These are phyloP conservation scores for Elaeis guineensis DNA, from an alignment of 176 grass and related monocot species.

Conservation along the genomic window DNA sequence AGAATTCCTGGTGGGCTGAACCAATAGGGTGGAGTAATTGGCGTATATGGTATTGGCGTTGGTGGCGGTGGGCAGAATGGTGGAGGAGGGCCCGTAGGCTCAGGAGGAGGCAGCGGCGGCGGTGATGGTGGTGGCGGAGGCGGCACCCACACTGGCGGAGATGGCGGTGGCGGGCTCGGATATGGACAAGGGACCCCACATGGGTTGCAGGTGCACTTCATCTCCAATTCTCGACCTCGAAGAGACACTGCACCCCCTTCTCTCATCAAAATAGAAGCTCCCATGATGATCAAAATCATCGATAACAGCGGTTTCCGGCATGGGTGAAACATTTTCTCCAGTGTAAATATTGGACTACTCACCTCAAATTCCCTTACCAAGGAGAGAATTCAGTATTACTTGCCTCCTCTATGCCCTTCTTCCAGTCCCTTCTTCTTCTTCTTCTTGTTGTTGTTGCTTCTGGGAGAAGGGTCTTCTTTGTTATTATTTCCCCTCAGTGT, in stretches of 20 bases:
- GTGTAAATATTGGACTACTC: too few relatives aligned
- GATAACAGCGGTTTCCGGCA: not conserved
- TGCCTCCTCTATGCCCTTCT: too few relatives aligned
- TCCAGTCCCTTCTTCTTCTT: too few relatives aligned
- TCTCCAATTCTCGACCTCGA: constrained; percentile 8
- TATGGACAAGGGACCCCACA: constrained; percentile 46
- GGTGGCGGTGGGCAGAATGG: constrained; percentile 48
- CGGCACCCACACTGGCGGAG: constrained; percentile 16
- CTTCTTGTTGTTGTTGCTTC: too few relatives aligned
- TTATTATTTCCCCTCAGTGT: too few relatives aligned
- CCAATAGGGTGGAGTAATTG: constrained; percentile 35
- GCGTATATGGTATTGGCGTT: constrained; percentile 21
- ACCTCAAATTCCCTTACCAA: too few relatives aligned
- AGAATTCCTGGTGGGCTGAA: constrained; percentile 38
- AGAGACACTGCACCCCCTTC: not conserved
- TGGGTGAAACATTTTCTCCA: too few relatives aligned
- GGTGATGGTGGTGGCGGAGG: constrained; percentile 20
- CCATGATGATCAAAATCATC: not conserved
- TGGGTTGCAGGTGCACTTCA: constrained; percentile 41
- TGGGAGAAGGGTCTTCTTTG: too few relatives aligned
- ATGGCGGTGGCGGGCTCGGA: constrained; percentile 59
- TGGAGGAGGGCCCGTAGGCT: not conserved
- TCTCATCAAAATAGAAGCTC: not conserved
- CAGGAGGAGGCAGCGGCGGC: not conserved
- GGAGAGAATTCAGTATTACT: too few relatives aligned